Percentiles rank a stretch among this genome's conserved stretches.
These are phyloP conservation scores for Psilocybe sp. DNA, from an alignment of 768 basidiomycete species.

Conservation along the genomic window DNA sequence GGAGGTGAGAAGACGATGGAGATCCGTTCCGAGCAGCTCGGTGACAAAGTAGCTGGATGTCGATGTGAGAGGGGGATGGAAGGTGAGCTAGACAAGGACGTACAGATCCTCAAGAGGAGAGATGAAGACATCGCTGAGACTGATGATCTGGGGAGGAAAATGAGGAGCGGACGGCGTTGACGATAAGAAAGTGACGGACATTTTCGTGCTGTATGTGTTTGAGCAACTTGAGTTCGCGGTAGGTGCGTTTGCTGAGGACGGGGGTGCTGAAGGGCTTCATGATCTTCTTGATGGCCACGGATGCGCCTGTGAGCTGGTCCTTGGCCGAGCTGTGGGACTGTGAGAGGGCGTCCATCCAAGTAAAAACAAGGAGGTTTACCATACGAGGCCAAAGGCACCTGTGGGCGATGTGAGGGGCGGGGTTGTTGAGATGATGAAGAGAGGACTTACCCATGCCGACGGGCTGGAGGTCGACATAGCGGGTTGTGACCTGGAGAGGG, in stretches of 20 bases:
- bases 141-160: conserved; percentile 75
- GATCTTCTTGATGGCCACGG: conserved; percentile 99
- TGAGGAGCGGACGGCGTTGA: neutral
- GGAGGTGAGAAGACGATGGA: conserved; percentile 94
- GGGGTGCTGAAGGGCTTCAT: conserved; percentile 99
- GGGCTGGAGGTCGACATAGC: conserved; percentile 98
- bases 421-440: conserved; percentile 1
- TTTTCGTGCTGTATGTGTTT: conserved; percentile 99
- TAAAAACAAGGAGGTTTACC: conserved; percentile 46
- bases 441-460: conserved; percentile 90
- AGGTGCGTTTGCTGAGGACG: conserved; percentile 96
- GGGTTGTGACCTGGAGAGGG: conserved; percentile 78
- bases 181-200: conserved; percentile 40
- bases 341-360: conserved; percentile 4
- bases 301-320: conserved; percentile 89
- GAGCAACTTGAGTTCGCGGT: conserved; percentile 94
- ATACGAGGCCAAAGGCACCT: conserved; percentile 98
- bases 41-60: conserved; percentile 91
- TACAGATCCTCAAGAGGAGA: conserved; percentile 98
- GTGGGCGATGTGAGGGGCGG: conserved; percentile 1
- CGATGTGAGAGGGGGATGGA: conserved; percentile 1
- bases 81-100: conserved; percentile 24
- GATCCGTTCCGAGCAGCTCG: conserved; percentile 95
- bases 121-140: conserved; percentile 97
- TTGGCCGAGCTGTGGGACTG: conserved; percentile 71